Evolutionary conservation across 768 basidiomycete species (phyloP), one percentile per base, ranked within the genome.

Genomic region (Hygrophoropsis aurantiaca): DNA sequence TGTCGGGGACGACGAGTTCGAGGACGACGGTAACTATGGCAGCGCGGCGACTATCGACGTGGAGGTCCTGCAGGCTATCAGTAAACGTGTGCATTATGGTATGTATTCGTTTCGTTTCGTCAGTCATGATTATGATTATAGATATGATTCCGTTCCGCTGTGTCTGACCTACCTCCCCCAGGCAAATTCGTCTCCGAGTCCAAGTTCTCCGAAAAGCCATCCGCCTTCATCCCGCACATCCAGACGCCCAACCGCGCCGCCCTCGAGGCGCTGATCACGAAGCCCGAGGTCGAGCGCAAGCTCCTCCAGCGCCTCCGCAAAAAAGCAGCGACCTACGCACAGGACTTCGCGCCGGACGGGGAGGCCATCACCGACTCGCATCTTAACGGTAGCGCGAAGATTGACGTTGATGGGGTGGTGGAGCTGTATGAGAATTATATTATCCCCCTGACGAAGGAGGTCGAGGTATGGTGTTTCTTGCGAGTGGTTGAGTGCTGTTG

Each of bases 141-240:
- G n/a, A n/a, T n/a, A n/a, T n/a, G n/a, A n/a, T n/a, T n/a, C n/a
- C 13, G 11, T 41, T n/a, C 40, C 40, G 27, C 15, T 18, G 36
- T 23, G 36, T 18, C 53, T 56, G 42, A 49, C 23, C 18, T 3
- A 24, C 27, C 30, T 8, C 3, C 5, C 52, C 8, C 61, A 99
- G 95, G 97, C 47, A 98, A 97, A 77, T 99, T 99, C 64, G 97
- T 99, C 5, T 93, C 94, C 4, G 97, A 99, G 69, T 90, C 90
- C 21, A 99, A 99, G 65, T 99, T 99, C 73, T 64, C 77, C n/a
- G 78, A 82, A 24, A 74, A 90, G 51, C 95, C 97, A 16, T 74
- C 85, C 27, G 82, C 84, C 9, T 99, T 97, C 68, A 79, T 99
- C 47, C 94, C 94, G 0, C 93, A 94, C 67, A 99, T 99, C 59